Percentiles rank a stretch among this genome's conserved stretches.
phyloP scores from a whole-genome alignment of 2,329 filamentous ascomycete species.

The Beauveria scarabaeidicola region DNA sequence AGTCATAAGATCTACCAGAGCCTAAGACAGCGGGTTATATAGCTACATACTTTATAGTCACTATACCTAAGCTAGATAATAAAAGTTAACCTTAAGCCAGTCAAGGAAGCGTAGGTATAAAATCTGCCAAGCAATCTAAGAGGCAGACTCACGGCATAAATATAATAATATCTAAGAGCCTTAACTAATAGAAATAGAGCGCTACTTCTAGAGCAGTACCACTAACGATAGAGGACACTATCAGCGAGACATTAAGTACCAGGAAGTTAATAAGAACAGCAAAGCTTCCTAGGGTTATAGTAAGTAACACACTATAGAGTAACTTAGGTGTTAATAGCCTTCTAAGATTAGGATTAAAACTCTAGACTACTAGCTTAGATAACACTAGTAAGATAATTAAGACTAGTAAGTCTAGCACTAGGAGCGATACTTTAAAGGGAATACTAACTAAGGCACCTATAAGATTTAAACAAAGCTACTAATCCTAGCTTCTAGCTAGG shows the following conservation, averaged over 20 bases:
- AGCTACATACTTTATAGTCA: not conserved
- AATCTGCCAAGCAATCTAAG: not conserved
- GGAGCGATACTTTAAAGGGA: not conserved
- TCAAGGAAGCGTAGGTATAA: not conserved
- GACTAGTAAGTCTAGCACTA: no score
- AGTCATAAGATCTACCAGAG: not conserved
- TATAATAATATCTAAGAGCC: not conserved
- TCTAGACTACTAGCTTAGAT: no score
- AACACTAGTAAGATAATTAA: no score
- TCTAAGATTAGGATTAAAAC: no score
- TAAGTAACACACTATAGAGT: no score
- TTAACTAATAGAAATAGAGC: not conserved
- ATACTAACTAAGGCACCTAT: not conserved
- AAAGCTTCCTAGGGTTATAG: no score
- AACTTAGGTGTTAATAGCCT: no score
- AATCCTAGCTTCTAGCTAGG: not conserved
- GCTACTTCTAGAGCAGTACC: not conserved
- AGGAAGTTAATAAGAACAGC: not conserved
- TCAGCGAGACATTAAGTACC: not conserved
- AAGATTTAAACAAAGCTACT: not conserved
- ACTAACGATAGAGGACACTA: not conserved
- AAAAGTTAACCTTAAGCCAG: not conserved
- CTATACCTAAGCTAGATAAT: not conserved
- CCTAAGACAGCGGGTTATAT: not conserved
- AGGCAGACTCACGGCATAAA: not conserved